A percentile compares a stretch with the other conserved stretches of the same genome.
These are phyloP conservation scores for Madurella mycetomatis DNA, from an alignment of 2,329 filamentous ascomycete genomes.

Conservation along the genomic window DNA sequence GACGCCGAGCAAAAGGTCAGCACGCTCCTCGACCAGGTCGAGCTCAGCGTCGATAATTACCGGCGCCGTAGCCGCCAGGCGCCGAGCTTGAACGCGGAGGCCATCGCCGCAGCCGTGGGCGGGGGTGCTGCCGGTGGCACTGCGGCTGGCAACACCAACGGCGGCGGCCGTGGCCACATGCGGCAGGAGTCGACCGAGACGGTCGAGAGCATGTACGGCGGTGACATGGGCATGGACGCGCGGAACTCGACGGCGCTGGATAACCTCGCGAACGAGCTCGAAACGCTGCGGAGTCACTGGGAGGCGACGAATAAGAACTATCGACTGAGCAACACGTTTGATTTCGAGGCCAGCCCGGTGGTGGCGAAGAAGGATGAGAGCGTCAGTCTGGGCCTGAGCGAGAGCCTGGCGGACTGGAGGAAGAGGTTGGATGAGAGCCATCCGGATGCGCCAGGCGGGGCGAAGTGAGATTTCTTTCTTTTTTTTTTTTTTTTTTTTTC, in stretches of 20 bases:
- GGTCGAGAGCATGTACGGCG: constrained; percentile 57
- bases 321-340: constrained; percentile 81
- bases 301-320: constrained; percentile 95
- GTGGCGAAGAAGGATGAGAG: constrained; percentile 32
- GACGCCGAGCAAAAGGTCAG: constrained; percentile 94
- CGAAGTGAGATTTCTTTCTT: constrained; percentile 11
- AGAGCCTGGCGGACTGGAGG: constrained; percentile 74
- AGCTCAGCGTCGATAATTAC: constrained; percentile 90
- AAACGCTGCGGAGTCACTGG: constrained; percentile 87
- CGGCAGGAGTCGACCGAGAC: constrained; percentile 54
- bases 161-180: constrained; percentile 35
- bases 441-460: constrained; percentile 13
- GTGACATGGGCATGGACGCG: constrained; percentile 22
- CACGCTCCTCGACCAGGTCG: constrained; percentile 88
- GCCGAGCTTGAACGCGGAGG: constrained; percentile 48
- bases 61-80: constrained; percentile 67
- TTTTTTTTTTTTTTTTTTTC: neutral
- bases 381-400: constrained; percentile 53
- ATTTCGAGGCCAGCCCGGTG: constrained; percentile 58
- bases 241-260: constrained; percentile 71
- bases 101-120: constrained; percentile 6
- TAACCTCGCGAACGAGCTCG: constrained; percentile 85
- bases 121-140: neutral
- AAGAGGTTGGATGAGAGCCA: constrained; percentile 61
- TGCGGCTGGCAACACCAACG: neutral